Evolutionary conservation across 2,329 filamentous ascomycete species (phyloP).

Genomic region (Aspergillus tamarii): DNA sequence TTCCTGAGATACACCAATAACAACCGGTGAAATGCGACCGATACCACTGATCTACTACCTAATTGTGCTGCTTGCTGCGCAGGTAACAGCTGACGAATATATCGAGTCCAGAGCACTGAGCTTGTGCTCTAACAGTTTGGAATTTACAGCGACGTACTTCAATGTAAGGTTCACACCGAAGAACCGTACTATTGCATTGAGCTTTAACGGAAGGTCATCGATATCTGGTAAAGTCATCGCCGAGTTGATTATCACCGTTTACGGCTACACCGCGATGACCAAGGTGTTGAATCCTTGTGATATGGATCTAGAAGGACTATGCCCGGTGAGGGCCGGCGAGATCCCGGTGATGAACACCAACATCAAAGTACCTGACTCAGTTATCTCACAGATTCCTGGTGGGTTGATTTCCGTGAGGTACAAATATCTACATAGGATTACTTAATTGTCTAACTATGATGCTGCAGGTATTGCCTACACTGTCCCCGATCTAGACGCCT

Average conservation of each 20-base stretch:
- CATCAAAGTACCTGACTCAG: slow-evolving; percentile 58
- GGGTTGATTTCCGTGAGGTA: slow-evolving; percentile 23
- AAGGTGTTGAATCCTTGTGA: slow-evolving; percentile 74
- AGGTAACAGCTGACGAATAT: neutral
- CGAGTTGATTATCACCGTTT: slow-evolving; percentile 74
- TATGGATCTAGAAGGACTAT: slow-evolving; percentile 70
- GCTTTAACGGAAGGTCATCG: slow-evolving; percentile 80
- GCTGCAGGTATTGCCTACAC: slow-evolving; percentile 73
- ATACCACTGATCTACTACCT: neutral
- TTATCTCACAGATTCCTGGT: slow-evolving; percentile 70
- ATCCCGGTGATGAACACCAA: slow-evolving; percentile 73
- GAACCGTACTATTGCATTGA: slow-evolving; percentile 72
- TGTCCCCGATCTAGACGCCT: slow-evolving; percentile 87
- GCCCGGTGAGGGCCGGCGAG: slow-evolving; percentile 84
- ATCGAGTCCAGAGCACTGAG: slow-evolving; percentile 57
- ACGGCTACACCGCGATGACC: slow-evolving; percentile 74
- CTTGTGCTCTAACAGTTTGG: slow-evolving; percentile 80
- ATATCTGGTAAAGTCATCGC: slow-evolving; percentile 81
- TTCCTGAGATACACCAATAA: neutral
- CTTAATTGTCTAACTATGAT: neutral
- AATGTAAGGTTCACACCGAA: slow-evolving; percentile 68
- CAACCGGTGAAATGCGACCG: neutral
- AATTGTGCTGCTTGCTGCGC: neutral
- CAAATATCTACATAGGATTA: neutral
- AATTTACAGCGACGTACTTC: slow-evolving; percentile 86